Percentiles rank a stretch among this genome's conserved stretches.
These are phyloP conservation scores for Bocquillonia castaneifolia DNA, from an alignment of 441 rosid species.

Conservation along the genomic window DNA sequence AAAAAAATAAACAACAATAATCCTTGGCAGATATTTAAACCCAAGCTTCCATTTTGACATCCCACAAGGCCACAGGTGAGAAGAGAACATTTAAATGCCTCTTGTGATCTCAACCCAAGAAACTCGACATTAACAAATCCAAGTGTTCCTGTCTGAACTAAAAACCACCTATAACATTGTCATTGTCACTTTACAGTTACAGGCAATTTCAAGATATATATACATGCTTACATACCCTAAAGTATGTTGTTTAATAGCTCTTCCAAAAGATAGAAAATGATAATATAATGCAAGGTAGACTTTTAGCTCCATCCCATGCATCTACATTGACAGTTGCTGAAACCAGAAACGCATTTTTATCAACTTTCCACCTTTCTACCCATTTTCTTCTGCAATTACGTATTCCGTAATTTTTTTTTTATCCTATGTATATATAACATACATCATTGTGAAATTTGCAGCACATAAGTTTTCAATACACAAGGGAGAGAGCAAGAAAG, in stretches of 20 bases:
- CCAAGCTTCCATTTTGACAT: too few species aligned
- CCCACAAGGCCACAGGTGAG: too few species aligned
- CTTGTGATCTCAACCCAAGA: too few species aligned
- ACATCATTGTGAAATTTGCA: slow-evolving; percentile 34
- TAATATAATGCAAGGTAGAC: too few species aligned
- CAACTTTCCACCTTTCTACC: slow-evolving; percentile 24
- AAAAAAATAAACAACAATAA: too few species aligned
- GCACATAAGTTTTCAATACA: slow-evolving; percentile 37
- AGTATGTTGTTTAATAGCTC: background rate
- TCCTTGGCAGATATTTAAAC: too few species aligned
- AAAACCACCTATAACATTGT: background rate
- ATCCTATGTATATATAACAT: slow-evolving; percentile 36
- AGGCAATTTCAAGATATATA: background rate
- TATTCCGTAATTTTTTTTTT: slow-evolving; percentile 20
- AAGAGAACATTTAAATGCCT: too few species aligned
- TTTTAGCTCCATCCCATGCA: background rate
- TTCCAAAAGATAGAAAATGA: too few species aligned
- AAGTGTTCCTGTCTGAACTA: background rate
- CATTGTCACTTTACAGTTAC: background rate
- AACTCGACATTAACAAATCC: background rate
- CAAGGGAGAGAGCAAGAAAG: slow-evolving; percentile 14
- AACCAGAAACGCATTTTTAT: slow-evolving; percentile 1
- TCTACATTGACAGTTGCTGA: slow-evolving; percentile 2
- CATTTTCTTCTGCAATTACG: slow-evolving; percentile 37
- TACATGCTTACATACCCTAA: background rate